Conservation (phyloP, 2,329 filamentous ascomycete genomes). For the Clarireedia homoeocarpa region DNA sequence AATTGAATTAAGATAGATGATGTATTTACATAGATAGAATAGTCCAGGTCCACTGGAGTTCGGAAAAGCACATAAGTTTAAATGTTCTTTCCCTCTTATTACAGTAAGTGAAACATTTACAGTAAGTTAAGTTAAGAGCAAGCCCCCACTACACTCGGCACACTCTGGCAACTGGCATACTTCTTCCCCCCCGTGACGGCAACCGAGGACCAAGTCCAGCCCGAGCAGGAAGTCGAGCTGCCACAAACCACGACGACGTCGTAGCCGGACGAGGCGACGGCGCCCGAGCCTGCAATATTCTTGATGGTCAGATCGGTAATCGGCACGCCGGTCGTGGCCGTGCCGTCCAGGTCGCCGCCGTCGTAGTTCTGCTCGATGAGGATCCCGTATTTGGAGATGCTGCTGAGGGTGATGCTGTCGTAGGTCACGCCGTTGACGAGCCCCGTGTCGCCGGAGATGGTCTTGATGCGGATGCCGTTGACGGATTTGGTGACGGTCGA, state of each 20-base stretch:
- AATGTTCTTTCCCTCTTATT: too few relatives aligned
- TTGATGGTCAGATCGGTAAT: conserved; percentile 42
- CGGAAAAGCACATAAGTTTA: too few relatives aligned
- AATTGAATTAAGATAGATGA: too few relatives aligned
- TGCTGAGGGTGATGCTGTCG: conserved; percentile 41
- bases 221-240: conserved; percentile 33
- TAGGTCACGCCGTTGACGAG: conserved; percentile 44
- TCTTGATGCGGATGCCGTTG: conserved; percentile 39
- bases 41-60: too few relatives aligned
- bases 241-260: conserved; percentile 47
- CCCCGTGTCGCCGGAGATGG: conserved; percentile 30
- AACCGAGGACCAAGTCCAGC: conserved; percentile 45
- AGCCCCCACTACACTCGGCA: conserved; percentile 20
- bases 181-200: conserved; percentile 43
- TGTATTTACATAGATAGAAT: too few relatives aligned
- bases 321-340: conserved; percentile 35
- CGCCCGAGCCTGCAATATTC: conserved; percentile 33
- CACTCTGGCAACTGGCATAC: conserved; percentile 33
- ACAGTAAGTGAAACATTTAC: too few relatives aligned
- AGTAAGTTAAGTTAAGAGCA: too few relatives aligned
- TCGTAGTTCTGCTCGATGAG: conserved; percentile 49
- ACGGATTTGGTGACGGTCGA: conserved; percentile 41
- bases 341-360: conserved; percentile 22
- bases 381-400: conserved; percentile 39
- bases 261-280: conserved; percentile 30